Conservation (phyloP, 2,329 filamentous ascomycete genomes). For the Fusarium nurragi region DNA sequence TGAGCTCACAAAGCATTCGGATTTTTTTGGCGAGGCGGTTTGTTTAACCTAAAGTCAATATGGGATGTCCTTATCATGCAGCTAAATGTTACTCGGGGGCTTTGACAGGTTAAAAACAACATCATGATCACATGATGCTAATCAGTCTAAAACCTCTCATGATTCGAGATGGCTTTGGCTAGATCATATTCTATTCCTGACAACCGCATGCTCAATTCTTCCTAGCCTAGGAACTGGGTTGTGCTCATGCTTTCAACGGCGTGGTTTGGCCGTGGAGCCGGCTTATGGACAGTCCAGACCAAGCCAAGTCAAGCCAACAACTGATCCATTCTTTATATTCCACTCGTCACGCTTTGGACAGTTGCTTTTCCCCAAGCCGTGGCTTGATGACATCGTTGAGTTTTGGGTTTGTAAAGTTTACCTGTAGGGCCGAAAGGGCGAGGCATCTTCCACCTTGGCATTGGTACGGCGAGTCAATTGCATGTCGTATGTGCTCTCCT, state of each 20-base stretch:
- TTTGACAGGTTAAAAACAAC: not conserved
- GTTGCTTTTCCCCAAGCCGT: conserved; percentile 12
- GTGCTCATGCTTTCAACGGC: conserved; percentile 12
- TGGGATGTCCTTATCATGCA: not conserved
- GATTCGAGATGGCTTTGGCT: conserved; percentile 5
- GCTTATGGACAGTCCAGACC: conserved; percentile 8
- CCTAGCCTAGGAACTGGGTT: conserved; percentile 1
- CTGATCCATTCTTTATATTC: conserved; percentile 16
- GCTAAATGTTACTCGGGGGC: conserved; percentile 4
- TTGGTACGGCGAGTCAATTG: not conserved
- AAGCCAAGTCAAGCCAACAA: not conserved
- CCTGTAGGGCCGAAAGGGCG: not conserved
- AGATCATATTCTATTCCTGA: conserved; percentile 24
- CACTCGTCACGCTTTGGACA: conserved; percentile 24
- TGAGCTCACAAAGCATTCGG: not conserved
- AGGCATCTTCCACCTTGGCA: not conserved
- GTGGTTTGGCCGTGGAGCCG: conserved; percentile 16
- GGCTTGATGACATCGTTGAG: conserved; percentile 17
- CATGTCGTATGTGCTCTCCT: not conserved
- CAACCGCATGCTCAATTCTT: not conserved
- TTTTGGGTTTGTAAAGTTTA: not conserved
- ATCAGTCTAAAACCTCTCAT: conserved; percentile 2
- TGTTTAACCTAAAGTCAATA: not conserved
- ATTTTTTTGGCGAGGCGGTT: not conserved
- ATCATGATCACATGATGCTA: conserved; percentile 12